Percentiles rank a stretch among this genome's conserved stretches.
Evolutionary conservation across 805 yeast species (phyloP).

Genomic region (Candida ipomoeae): DNA sequence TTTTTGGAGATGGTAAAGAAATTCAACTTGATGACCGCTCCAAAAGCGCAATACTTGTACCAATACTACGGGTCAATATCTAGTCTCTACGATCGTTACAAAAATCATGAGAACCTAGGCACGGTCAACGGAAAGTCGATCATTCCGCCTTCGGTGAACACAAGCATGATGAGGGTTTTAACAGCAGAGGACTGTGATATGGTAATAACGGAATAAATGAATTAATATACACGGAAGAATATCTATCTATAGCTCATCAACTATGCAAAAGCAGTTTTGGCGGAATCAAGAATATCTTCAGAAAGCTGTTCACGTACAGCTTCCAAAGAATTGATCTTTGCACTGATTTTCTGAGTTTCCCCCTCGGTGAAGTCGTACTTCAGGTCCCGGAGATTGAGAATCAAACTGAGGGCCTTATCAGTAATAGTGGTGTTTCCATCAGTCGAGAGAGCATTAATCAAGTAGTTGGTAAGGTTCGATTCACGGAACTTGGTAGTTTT

Average conservation of each 20-base stretch:
- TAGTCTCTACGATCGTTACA: constrained; percentile 25
- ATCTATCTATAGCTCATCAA: neutral
- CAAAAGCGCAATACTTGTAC: constrained; percentile 44
- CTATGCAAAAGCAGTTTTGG: constrained; percentile 40
- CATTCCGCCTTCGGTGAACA: constrained; percentile 49
- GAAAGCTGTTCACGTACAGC: constrained; percentile 46
- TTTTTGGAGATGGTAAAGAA: constrained; percentile 50
- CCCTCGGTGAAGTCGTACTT: constrained; percentile 43
- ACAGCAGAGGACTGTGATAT: constrained; percentile 45
- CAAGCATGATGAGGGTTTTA: constrained; percentile 45
- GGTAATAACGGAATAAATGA: constrained; percentile 26
- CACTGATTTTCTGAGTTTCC: constrained; percentile 37
- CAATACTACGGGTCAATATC: constrained; percentile 39
- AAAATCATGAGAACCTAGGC: constrained; percentile 19
- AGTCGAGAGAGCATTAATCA: constrained; percentile 27
- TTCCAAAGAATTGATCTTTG: constrained; percentile 37
- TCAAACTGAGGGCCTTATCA: constrained; percentile 53
- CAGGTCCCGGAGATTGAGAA: constrained; percentile 41
- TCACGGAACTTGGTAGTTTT: constrained; percentile 37
- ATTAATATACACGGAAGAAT: neutral
- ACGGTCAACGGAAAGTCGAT: constrained; percentile 42
- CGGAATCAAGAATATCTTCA: constrained; percentile 48
- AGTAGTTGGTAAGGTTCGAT: constrained; percentile 28
- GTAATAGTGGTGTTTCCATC: constrained; percentile 46
- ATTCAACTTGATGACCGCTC: constrained; percentile 53